These are phyloP conservation scores for Aspergillus novoparasiticus DNA, from an alignment of 2,329 filamentous ascomycete genomes.

Conservation along the genomic window DNA sequence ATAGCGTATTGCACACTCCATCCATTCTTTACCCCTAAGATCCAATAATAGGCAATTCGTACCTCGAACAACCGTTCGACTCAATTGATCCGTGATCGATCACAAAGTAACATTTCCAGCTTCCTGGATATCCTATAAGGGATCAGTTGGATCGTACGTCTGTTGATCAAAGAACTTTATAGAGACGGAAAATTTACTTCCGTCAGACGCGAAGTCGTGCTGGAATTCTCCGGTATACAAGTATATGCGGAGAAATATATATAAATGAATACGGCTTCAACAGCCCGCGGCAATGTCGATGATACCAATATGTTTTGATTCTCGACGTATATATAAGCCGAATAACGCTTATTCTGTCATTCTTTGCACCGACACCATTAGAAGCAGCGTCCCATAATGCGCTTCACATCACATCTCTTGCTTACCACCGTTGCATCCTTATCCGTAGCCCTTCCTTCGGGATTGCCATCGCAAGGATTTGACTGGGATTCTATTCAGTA, in stretches of 20 bases:
- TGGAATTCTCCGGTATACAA: constrained; percentile 17
- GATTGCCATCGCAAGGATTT: constrained; percentile 6
- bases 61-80: background rate
- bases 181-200: constrained; percentile 22
- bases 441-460: constrained; percentile 4
- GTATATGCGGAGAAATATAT: constrained; percentile 8
- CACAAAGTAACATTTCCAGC: background rate
- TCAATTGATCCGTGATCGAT: background rate
- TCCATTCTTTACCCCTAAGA: background rate
- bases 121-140: background rate
- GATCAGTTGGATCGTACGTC: background rate
- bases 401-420: constrained; percentile 2
- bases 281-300: background rate
- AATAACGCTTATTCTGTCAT: background rate
- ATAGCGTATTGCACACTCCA: background rate
- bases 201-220: constrained; percentile 7
- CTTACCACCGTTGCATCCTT: constrained; percentile 9
- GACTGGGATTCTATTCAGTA: constrained; percentile 20
- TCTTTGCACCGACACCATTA: background rate
- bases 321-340: background rate
- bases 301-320: background rate
- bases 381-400: background rate
- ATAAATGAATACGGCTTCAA: background rate
- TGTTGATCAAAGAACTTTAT: background rate
- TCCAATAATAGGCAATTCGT: background rate